These are phyloP conservation scores for Pythium folliculosum DNA, from an alignment of 352 stramenopile genomes.

Conservation along the genomic window DNA sequence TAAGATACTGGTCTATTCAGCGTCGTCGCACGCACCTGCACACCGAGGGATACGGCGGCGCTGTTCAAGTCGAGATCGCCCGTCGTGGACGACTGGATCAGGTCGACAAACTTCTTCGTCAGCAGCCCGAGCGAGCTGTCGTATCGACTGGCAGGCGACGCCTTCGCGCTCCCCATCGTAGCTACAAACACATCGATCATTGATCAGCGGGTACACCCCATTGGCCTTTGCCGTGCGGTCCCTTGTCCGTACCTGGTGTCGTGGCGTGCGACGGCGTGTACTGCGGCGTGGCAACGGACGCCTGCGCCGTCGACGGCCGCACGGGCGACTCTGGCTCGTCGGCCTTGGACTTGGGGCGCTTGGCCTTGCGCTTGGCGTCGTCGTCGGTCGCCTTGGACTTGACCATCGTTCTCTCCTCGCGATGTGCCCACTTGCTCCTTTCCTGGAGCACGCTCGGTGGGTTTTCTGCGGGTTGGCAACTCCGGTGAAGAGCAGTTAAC, in stretches of 20 bases:
- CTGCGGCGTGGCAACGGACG: conserved; percentile 19
- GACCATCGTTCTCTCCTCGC: conserved; percentile 36
- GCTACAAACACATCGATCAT: neutral
- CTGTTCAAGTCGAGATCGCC: conserved; percentile 95
- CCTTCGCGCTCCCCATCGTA: conserved; percentile 41
- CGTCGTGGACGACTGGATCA: conserved; percentile 89
- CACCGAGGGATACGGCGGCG: conserved; percentile 79
- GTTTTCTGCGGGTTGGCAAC: conserved; percentile 3
- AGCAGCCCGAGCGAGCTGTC: conserved; percentile 95
- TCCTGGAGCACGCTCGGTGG: neutral
- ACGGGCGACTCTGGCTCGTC: conserved; percentile 34
- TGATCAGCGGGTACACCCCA: no score
- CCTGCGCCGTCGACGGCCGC: conserved; percentile 12
- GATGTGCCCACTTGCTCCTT: neutral
- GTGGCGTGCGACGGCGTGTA: conserved; percentile 25
- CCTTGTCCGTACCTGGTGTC: conserved; percentile 18
- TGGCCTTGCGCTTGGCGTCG: conserved; percentile 70
- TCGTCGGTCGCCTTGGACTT: conserved; percentile 64
- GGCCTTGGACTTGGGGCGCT: conserved; percentile 52
- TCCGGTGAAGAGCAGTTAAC: conserved; percentile 17
- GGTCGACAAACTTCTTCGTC: conserved; percentile 97
- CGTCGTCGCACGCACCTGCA: conserved; percentile 49
- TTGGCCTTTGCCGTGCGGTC: no score
- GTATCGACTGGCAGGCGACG: conserved; percentile 87
- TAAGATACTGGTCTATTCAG: neutral